A percentile compares a stretch with the other conserved stretches of the same genome.
Evolutionary conservation across 1,139 yeast genomes (phyloP).

Genomic region (Zygosaccharomyces sapae): DNA sequence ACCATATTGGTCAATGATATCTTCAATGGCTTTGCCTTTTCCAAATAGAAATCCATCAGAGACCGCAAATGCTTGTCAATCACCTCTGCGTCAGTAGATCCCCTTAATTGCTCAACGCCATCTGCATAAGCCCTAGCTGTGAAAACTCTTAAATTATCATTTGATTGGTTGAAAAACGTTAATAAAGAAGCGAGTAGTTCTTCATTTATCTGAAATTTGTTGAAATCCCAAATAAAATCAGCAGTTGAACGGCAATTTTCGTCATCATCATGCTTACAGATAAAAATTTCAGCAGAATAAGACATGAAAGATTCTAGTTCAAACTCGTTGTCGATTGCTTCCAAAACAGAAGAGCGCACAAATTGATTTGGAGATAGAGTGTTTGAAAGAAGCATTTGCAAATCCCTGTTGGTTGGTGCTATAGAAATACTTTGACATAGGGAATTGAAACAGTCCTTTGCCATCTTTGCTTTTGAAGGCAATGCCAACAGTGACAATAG

Average conservation of each 20-base stretch:
- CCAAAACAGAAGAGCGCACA: constrained; percentile 75
- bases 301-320: constrained; percentile 57
- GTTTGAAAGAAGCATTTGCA: constrained; percentile 54
- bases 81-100: constrained; percentile 10
- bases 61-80: constrained; percentile 38
- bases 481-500: constrained; percentile 63
- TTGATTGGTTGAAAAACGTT: constrained; percentile 48
- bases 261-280: constrained; percentile 73
- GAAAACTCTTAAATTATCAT: constrained; percentile 64
- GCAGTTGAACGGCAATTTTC: constrained; percentile 63
- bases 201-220: constrained; percentile 46
- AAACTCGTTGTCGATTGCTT: constrained; percentile 81
- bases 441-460: constrained; percentile 77
- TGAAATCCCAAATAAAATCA: constrained; percentile 80
- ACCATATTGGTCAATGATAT: constrained; percentile 74
- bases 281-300: constrained; percentile 68
- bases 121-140: constrained; percentile 59
- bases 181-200: constrained; percentile 47
- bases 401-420: constrained; percentile 53
- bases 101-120: constrained; percentile 40
- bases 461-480: constrained; percentile 73
- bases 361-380: constrained; percentile 60
- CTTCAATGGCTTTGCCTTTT: constrained; percentile 73
- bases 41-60: constrained; percentile 53
- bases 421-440: constrained; percentile 71